Evolutionary conservation across 176 grass and related monocot genomes (phyloP).

Genomic region (Zizania latifolia): DNA sequence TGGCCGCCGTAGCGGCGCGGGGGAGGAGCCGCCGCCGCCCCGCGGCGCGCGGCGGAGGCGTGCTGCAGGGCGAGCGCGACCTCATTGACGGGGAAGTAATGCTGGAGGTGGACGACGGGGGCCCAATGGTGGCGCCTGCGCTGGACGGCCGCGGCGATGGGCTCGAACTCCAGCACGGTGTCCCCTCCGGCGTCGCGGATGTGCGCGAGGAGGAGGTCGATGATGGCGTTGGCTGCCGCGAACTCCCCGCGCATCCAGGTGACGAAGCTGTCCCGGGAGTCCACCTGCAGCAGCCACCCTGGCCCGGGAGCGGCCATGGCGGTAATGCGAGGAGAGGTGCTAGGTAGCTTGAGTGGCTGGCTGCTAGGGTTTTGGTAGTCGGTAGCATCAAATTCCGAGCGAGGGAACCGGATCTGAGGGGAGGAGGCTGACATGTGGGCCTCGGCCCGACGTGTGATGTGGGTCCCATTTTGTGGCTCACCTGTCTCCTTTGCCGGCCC

Average conservation of each 20-base stretch:
- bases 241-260: slow-evolving; percentile 51
- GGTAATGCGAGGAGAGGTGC: no score
- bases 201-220: slow-evolving; percentile 42
- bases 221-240: slow-evolving; percentile 50
- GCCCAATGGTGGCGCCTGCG: slow-evolving; percentile 44
- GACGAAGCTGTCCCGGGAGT: slow-evolving; percentile 42
- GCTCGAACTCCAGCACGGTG: slow-evolving; percentile 33
- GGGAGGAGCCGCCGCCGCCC: background rate
- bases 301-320: background rate
- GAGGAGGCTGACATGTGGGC: no score
- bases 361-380: slow-evolving; percentile 24
- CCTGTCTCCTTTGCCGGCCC: no score
- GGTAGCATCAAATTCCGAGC: no score
- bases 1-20: background rate
- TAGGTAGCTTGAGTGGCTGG: no score
- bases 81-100: slow-evolving; percentile 43
- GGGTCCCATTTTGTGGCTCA: no score
- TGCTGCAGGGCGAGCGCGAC: slow-evolving; percentile 45
- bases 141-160: slow-evolving; percentile 23
- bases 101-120: slow-evolving; percentile 46
- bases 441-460: no score
- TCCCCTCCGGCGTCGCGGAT: slow-evolving; percentile 12
- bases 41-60: slow-evolving; percentile 6
- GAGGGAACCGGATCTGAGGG: no score
- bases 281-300: background rate